Base-by-base conservation (phyloP, 306 rosid species). In the Dalbergia oliveri region DNA sequence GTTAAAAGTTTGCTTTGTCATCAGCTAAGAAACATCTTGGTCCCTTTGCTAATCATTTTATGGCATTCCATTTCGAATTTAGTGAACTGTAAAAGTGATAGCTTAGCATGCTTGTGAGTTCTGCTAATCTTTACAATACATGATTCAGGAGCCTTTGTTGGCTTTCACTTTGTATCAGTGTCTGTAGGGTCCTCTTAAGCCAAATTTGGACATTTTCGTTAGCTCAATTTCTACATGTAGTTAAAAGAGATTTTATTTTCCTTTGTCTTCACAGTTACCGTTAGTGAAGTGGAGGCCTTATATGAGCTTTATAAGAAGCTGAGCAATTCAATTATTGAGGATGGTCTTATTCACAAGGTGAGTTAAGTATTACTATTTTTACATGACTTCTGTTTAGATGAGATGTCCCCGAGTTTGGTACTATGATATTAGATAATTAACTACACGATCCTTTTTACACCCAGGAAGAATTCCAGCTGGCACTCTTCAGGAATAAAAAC, bases 401-500 rank as follows among this genome's bases (percentile, higher is more conserved):
- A 60, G 13, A 66, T 72, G 34, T 56, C 26, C 7, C 23, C 18
- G 23, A 45, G 34, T 45, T 57, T 61, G 23, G 75, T 31, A 69
- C 41, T 14, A 7, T 69, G 53, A 70, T 45, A 21, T 72, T 21
- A 39, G 58, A 58, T 53, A 60, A 71, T 65, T 78, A 12, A 45
- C 63, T 76, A 75, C 15, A 9, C 4, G 16, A 37, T 39, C 54
- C 57, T 74, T 26, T 63, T 67, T 64, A 58, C 63, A 7, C 14
- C 21, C 90, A 93, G 99, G 98, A 95, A 89, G 99, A 95, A 88
- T 91, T 95, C 72, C 99, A 90, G 89, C 89, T 95, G 15, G 98
- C 99, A 0, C 90, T 95, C 16, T 95, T 95, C 86, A 81, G 78
- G 81, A 91, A 95, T 67, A 82, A 78, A 75, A 84, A 91, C 69